Conservation (phyloP, 2,329 filamentous ascomycete species). For the Fusarium sp. region DNA sequence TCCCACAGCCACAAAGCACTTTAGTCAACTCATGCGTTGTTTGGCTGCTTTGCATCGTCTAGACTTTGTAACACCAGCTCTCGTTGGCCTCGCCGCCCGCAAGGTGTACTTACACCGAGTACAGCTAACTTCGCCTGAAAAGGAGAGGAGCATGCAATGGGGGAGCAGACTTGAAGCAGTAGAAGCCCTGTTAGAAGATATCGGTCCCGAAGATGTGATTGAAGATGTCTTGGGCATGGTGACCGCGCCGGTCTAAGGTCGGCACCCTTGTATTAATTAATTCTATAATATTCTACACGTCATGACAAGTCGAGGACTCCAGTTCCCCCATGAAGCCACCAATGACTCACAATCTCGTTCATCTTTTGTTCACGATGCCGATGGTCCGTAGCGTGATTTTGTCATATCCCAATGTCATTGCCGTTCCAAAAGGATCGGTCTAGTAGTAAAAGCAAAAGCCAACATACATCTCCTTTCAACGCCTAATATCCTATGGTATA, state of each 20-base stretch:
- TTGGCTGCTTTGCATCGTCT: constrained; percentile 85
- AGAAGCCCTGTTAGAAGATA: constrained; percentile 69
- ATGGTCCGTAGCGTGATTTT: constrained; percentile 26
- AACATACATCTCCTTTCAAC: constrained; percentile 40
- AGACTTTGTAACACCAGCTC: constrained; percentile 83
- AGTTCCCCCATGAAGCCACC: constrained; percentile 31
- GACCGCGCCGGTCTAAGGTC: constrained; percentile 57
- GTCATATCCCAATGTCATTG: constrained; percentile 41
- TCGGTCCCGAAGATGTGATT: constrained; percentile 71
- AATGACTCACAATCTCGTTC: constrained; percentile 26
- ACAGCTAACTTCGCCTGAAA: constrained; percentile 71
- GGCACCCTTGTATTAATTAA: constrained; percentile 41
- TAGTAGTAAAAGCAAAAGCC: constrained; percentile 36
- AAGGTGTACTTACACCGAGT: constrained; percentile 93
- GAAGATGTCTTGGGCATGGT: constrained; percentile 71
- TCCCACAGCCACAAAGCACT: constrained; percentile 80
- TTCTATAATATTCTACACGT: constrained; percentile 45
- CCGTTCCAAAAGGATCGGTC: constrained; percentile 28
- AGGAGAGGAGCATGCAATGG: constrained; percentile 92
- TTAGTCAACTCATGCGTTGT: constrained; percentile 74
- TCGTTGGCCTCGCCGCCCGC: constrained; percentile 82
- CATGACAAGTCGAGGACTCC: constrained; percentile 35
- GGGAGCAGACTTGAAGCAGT: constrained; percentile 82
- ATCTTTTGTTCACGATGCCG: constrained; percentile 31
- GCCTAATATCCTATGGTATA: constrained; percentile 33